Percentiles rank a stretch among this genome's conserved stretches.
phyloP scores from a whole-genome alignment of 192 early-diverging fungal species.

The Coemansia sp. region DNA sequence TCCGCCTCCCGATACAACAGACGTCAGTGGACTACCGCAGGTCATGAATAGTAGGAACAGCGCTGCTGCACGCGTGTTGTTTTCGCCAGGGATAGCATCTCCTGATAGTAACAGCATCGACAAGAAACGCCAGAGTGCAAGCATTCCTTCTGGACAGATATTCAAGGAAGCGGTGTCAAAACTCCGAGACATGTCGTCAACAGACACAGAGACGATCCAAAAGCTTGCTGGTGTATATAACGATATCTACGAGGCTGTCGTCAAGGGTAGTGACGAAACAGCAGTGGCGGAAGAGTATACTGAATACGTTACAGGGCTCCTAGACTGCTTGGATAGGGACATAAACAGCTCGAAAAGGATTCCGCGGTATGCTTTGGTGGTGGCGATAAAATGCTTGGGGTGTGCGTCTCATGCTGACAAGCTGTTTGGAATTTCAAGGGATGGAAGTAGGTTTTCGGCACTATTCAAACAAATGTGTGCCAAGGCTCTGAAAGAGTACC shows the following conservation, averaged over 20 bases:
- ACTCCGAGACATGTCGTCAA: constrained; percentile 3
- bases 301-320: neutral
- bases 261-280: constrained; percentile 7
- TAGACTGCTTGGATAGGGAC: constrained; percentile 31
- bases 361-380: constrained; percentile 15
- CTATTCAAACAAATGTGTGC: constrained; percentile 9
- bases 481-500: constrained; percentile 8
- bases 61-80: neutral
- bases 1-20: constrained; percentile 1
- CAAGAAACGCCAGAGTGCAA: neutral
- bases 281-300: neutral
- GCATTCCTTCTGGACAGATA: constrained; percentile 7
- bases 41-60: neutral
- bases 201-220: neutral
- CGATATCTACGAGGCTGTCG: constrained; percentile 19
- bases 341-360: neutral
- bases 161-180: constrained; percentile 9
- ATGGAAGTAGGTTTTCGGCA: neutral
- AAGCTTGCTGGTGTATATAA: constrained; percentile 15
- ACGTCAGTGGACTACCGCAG: constrained; percentile 1
- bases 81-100: neutral
- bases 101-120: neutral
- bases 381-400: constrained; percentile 34
- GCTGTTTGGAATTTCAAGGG: constrained; percentile 8
- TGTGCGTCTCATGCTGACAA: constrained; percentile 25